Conservation (phyloP, 78 protist genomes). For the Dictyostelium discoideum region DNA sequence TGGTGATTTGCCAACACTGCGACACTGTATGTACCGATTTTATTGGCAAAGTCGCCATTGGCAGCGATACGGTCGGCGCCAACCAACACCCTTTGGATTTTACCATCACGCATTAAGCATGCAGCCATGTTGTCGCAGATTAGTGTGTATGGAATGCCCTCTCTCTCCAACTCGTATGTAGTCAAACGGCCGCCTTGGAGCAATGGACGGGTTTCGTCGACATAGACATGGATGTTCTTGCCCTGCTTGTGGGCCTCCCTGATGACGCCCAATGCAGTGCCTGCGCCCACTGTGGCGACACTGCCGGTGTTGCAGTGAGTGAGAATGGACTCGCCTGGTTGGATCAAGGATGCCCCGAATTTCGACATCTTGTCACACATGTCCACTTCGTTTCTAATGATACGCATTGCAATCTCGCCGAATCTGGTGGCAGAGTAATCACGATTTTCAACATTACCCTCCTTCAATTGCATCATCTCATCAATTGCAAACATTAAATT, state of each 20-base stretch:
- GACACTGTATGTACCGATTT: slow-evolving; percentile 86
- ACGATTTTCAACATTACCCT: neutral
- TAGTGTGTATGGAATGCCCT: slow-evolving; percentile 82
- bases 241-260: slow-evolving; percentile 75
- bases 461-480: slow-evolving; percentile 14
- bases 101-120: slow-evolving; percentile 79
- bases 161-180: slow-evolving; percentile 73
- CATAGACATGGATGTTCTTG: slow-evolving; percentile 84
- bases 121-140: slow-evolving; percentile 88
- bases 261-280: slow-evolving; percentile 87
- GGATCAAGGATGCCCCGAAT: slow-evolving; percentile 67
- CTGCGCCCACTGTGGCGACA: slow-evolving; percentile 81
- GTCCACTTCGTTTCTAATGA: slow-evolving; percentile 44
- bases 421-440: neutral
- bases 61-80: slow-evolving; percentile 86
- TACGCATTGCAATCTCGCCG: neutral
- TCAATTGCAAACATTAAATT: slow-evolving; percentile 81
- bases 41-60: slow-evolving; percentile 89
- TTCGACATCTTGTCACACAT: slow-evolving; percentile 68
- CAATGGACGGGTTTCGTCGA: slow-evolving; percentile 85
- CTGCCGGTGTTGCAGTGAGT: slow-evolving; percentile 89
- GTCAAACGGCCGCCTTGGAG: slow-evolving; percentile 89
- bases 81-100: slow-evolving; percentile 82
- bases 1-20: slow-evolving; percentile 75
- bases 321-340: slow-evolving; percentile 68